A percentile compares a stretch with the other conserved stretches of the same genome.
Evolutionary conservation across 2,329 filamentous ascomycete species (phyloP).

Genomic region (Acephala macrosclerotiorum): DNA sequence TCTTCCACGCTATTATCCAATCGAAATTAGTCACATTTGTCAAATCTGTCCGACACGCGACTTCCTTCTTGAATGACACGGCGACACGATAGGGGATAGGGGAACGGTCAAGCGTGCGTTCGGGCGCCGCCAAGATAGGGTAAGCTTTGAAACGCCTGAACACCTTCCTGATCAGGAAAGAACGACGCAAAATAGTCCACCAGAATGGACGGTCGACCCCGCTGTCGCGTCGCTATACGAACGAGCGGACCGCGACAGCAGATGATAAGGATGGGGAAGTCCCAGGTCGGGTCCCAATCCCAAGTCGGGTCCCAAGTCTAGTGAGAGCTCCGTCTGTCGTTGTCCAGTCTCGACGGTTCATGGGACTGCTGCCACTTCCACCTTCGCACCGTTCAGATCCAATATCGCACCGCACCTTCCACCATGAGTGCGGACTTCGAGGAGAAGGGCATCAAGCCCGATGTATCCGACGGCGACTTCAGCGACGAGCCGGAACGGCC

Average conservation of each 20-base stretch:
- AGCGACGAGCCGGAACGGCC: slow-evolving; percentile 18
- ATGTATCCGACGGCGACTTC: slow-evolving; percentile 5
- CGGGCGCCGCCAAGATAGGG: background rate
- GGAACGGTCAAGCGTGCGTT: background rate
- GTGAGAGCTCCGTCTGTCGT: no score
- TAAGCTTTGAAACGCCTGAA: background rate
- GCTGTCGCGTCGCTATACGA: background rate
- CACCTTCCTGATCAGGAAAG: background rate
- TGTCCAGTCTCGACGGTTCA: background rate
- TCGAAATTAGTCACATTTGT: no score
- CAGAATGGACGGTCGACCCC: background rate
- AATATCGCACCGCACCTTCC: background rate
- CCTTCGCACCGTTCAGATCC: background rate
- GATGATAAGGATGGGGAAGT: background rate
- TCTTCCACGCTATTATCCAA: slow-evolving; percentile 4
- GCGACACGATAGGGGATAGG: no score
- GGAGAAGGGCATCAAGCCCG: slow-evolving; percentile 19
- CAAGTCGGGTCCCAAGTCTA: no score
- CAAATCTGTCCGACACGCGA: background rate
- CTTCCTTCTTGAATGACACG: background rate
- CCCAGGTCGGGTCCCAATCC: no score
- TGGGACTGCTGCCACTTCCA: no score
- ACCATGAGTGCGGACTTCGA: slow-evolving; percentile 17
- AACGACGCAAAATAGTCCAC: background rate
- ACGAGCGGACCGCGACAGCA: slow-evolving; percentile 2